phyloP scores from a whole-genome alignment of 768 basidiomycete genomes.

The Trametes villosa region DNA sequence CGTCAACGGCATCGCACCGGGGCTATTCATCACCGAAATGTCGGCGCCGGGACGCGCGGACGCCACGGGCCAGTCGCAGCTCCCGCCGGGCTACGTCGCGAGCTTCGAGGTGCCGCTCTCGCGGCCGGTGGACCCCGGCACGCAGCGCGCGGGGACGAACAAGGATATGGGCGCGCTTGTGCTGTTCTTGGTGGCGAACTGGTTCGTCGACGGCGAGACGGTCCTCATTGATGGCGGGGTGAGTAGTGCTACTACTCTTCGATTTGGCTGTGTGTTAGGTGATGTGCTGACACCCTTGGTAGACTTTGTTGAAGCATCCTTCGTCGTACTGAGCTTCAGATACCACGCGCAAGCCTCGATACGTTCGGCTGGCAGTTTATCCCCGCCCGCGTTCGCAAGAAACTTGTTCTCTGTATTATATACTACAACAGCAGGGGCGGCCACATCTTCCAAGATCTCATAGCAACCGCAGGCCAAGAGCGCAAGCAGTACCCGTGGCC shows the following conservation, averaged over 20 bases:
- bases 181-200: constrained; percentile 49
- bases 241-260: constrained; percentile 28
- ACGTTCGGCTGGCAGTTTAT: neutral
- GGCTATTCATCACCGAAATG: constrained; percentile 41
- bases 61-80: constrained; percentile 31
- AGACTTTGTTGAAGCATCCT: constrained; percentile 44
- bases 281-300: neutral
- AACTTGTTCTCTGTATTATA: too few relatives aligned
- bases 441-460: too few relatives aligned
- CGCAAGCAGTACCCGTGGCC: too few relatives aligned
- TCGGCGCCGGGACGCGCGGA: constrained; percentile 33
- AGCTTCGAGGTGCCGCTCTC: constrained; percentile 43
- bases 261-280: neutral
- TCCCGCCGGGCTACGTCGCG: constrained; percentile 18
- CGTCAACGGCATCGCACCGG: constrained; percentile 54
- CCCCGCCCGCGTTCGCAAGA: too few relatives aligned
- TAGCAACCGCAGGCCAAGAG: too few relatives aligned
- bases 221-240: constrained; percentile 55
- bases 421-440: too few relatives aligned
- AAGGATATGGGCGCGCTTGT: constrained; percentile 49
- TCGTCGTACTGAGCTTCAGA: constrained; percentile 36
- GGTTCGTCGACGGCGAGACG: constrained; percentile 52
- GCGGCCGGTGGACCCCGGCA: constrained; percentile 24
- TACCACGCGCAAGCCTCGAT: neutral
- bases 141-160: constrained; percentile 35